A percentile compares a stretch with the other conserved stretches of the same genome.
Evolutionary conservation across 225 moss, liverwort and hornwort species (phyloP).

Genomic region (Thuidium tamariscinum): DNA sequence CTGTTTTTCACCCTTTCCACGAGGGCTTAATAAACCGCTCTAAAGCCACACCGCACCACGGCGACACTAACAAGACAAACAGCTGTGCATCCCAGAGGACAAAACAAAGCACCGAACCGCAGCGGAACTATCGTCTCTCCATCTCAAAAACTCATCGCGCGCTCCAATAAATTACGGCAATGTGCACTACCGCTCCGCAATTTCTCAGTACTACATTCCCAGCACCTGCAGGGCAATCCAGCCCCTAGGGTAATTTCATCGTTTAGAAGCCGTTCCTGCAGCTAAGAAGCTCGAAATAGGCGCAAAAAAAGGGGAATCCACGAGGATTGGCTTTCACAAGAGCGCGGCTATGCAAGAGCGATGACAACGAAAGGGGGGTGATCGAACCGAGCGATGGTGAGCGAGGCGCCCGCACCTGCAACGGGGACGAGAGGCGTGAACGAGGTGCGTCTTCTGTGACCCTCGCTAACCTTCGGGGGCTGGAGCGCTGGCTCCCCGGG

Average conservation of each 20-base stretch:
- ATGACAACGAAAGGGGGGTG: neutral
- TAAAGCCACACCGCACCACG: neutral
- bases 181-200: neutral
- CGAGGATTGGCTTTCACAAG: neutral
- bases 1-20: neutral
- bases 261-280: neutral
- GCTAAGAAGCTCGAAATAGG: constrained; percentile 7
- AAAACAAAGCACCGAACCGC: neutral
- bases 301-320: neutral
- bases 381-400: neutral
- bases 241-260: constrained; percentile 32
- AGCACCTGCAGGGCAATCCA: neutral
- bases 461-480: neutral
- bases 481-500: neutral
- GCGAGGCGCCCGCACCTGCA: neutral
- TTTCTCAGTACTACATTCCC: neutral
- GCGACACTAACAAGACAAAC: neutral
- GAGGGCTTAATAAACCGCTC: neutral
- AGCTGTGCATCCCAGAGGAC: neutral
- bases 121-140: neutral
- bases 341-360: neutral
- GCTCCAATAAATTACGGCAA: constrained; percentile 12
- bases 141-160: constrained; percentile 2
- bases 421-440: constrained; percentile 1
- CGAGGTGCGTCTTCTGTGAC: constrained; percentile 17